These are phyloP conservation scores for Phyllostachys edulis DNA, from an alignment of 176 grass and related monocot species.

Conservation along the genomic window DNA sequence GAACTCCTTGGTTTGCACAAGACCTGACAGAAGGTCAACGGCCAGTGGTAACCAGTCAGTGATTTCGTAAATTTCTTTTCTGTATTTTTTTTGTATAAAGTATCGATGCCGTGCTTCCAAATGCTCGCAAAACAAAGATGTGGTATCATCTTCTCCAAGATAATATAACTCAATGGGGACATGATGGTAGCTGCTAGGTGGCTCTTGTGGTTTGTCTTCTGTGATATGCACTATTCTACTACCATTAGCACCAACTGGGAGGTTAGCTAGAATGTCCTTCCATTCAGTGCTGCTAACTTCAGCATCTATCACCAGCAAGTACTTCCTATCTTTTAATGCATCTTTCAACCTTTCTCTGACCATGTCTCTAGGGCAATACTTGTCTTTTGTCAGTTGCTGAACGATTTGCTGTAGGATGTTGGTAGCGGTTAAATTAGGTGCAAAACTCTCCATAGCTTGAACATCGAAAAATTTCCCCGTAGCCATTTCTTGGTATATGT, in stretches of 20 bases:
- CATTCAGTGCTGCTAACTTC: conserved; percentile 3
- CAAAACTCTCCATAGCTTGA: not conserved
- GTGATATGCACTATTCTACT: conserved; percentile 32
- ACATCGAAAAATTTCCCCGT: not conserved
- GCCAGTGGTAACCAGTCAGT: conserved; percentile 30
- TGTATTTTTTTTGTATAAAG: no score
- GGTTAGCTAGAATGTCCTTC: not conserved
- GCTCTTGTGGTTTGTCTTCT: not conserved
- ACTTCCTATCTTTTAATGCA: not conserved
- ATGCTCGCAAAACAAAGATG: not conserved
- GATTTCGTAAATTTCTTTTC: no score
- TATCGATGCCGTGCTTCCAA: no score
- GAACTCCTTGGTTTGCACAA: conserved; percentile 31
- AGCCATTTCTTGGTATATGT: not conserved
- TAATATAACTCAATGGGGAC: not conserved
- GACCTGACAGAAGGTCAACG: conserved; percentile 24
- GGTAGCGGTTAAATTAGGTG: not conserved
- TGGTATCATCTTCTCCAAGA: not conserved
- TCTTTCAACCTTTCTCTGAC: not conserved
- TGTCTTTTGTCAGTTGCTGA: not conserved
- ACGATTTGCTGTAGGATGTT: conserved; percentile 17
- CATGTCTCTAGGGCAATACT: not conserved
- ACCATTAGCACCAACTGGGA: not conserved
- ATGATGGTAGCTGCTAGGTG: not conserved
- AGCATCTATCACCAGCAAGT: conserved; percentile 32